A percentile compares a stretch with the other conserved stretches of the same genome.
phyloP scores from a whole-genome alignment of 352 stramenopile genomes.

The Globisporangium uncinulatum region DNA sequence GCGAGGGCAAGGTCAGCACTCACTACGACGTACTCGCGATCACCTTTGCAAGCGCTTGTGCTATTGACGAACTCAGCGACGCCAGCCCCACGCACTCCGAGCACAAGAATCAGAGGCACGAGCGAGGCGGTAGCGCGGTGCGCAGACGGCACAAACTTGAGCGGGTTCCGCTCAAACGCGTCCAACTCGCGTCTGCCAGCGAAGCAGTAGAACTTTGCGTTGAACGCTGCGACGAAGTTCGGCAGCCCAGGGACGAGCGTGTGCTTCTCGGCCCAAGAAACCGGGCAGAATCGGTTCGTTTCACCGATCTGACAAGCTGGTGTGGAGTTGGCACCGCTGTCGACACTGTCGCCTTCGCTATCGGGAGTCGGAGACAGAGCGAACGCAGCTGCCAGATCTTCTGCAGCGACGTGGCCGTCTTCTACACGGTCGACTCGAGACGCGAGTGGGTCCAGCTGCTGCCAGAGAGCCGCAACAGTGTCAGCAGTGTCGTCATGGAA shows the following conservation, averaged over 20 bases:
- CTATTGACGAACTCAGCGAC: slow-evolving; percentile 5
- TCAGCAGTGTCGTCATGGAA: slow-evolving; percentile 17
- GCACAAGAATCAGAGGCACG: slow-evolving; percentile 38
- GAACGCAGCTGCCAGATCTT: slow-evolving; percentile 29
- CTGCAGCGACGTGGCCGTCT: slow-evolving; percentile 25
- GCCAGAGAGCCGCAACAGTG: slow-evolving; percentile 24
- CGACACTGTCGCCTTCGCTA: slow-evolving; percentile 6
- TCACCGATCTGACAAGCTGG: slow-evolving; percentile 26
- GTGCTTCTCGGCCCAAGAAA: slow-evolving; percentile 39
- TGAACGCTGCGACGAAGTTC: slow-evolving; percentile 31
- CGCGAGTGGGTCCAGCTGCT: slow-evolving; percentile 29
- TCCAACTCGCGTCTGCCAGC: slow-evolving; percentile 28
- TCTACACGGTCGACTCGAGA: slow-evolving; percentile 37
- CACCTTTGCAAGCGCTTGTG: neutral
- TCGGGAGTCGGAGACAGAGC: slow-evolving; percentile 13
- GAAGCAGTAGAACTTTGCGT: slow-evolving; percentile 52
- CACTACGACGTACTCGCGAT: slow-evolving; percentile 8
- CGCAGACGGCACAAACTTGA: slow-evolving; percentile 27
- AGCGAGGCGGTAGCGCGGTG: slow-evolving; percentile 21
- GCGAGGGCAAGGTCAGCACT: slow-evolving; percentile 14
- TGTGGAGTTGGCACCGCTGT: neutral
- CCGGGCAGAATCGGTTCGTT: slow-evolving; percentile 51
- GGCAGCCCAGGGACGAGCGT: slow-evolving; percentile 37
- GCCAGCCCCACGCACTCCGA: slow-evolving; percentile 42
- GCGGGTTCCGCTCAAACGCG: slow-evolving; percentile 50